These are phyloP conservation scores for Citrus medica DNA, from an alignment of 345 rosid species.

Conservation along the genomic window DNA sequence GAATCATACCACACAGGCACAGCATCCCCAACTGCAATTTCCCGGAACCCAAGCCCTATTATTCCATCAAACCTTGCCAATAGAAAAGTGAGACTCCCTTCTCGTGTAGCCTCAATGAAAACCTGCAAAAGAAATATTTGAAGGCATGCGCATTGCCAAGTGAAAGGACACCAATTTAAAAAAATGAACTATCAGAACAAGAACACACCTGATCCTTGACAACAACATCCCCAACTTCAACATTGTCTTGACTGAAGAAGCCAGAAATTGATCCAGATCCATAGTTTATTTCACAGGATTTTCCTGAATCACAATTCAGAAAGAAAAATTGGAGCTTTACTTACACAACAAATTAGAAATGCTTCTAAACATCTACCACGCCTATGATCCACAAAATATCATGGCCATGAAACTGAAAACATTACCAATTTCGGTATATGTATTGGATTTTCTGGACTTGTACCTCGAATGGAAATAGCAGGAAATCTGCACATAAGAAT, in stretches of 20 bases:
- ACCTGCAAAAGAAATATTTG: constrained; percentile 33
- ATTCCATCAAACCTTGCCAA: constrained; percentile 78
- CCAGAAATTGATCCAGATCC: constrained; percentile 79
- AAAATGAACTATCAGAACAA: not conserved
- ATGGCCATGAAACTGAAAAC: not conserved
- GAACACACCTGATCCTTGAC: constrained; percentile 60
- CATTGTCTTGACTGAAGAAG: constrained; percentile 71
- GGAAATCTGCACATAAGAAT: constrained; percentile 46
- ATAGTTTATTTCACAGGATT: constrained; percentile 48
- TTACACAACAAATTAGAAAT: not conserved
- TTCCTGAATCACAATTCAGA: constrained; percentile 39
- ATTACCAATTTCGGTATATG: constrained; percentile 56
- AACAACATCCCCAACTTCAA: constrained; percentile 58
- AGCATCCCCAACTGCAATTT: constrained; percentile 62
- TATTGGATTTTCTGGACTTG: constrained; percentile 56
- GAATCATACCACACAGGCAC: constrained; percentile 60
- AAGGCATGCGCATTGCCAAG: not conserved
- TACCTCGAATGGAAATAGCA: constrained; percentile 73
- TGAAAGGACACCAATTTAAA: not conserved
- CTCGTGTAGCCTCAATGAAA: constrained; percentile 70
- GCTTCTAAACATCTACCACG: not conserved
- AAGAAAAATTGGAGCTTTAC: constrained; percentile 1
- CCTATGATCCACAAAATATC: not conserved
- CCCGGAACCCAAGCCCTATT: constrained; percentile 77
- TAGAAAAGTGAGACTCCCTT: constrained; percentile 50